Evolutionary conservation across 495 filamentous ascomycete species (phyloP).

Genomic region (Friedmanniomyces endolithicus): DNA sequence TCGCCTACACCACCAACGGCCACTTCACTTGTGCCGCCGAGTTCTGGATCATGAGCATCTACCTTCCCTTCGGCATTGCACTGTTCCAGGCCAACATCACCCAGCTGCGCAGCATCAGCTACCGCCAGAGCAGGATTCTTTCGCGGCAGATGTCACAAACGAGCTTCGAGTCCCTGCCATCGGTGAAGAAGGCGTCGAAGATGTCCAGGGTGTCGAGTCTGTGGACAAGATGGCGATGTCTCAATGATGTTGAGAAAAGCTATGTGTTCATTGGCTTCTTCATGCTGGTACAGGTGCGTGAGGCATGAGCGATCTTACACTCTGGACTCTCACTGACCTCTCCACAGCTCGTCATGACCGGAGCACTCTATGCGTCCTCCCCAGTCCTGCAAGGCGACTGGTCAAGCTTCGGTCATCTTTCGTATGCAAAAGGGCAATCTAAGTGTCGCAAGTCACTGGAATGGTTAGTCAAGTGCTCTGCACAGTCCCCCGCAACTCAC

Average conservation of each 20-base stretch:
- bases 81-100: conserved; percentile 45
- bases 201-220: neutral
- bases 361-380: neutral
- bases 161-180: neutral
- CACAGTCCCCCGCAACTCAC: no score
- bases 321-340: neutral
- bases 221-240: neutral
- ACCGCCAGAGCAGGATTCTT: conserved; percentile 13
- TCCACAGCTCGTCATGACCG: conserved; percentile 3
- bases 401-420: neutral
- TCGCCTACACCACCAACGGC: conserved; percentile 48
- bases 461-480: conserved; percentile 11
- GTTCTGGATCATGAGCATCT: conserved; percentile 66
- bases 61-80: conserved; percentile 56
- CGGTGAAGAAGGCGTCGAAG: neutral
- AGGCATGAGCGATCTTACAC: no score
- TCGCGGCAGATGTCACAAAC: neutral
- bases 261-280: conserved; percentile 3
- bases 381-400: conserved; percentile 1
- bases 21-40: conserved; percentile 45
- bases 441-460: conserved; percentile 26
- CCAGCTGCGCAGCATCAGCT: conserved; percentile 4
- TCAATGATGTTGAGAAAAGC: neutral
- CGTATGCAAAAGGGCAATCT: neutral
- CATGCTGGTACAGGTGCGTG: neutral